A percentile compares a stretch with the other conserved stretches of the same genome.
Conservation (phyloP, 2,329 filamentous ascomycete genomes). For the Hymenoscyphus infarciens region DNA sequence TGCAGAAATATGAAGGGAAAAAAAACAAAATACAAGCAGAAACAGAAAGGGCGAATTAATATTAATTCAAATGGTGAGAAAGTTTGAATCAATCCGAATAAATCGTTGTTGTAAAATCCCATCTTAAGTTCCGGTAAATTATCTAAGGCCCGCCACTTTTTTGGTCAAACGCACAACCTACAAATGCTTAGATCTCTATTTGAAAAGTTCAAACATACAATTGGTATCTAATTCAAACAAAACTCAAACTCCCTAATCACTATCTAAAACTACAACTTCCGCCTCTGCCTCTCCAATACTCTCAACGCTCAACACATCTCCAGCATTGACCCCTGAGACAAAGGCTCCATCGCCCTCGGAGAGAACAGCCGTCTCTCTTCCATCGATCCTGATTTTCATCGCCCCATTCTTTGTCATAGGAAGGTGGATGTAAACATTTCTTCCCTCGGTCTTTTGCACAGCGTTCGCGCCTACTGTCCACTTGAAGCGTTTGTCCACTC, state of each 20-base stretch:
- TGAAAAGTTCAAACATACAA: not conserved
- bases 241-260: slow-evolving; percentile 23
- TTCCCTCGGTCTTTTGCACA: slow-evolving; percentile 48
- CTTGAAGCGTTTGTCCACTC: slow-evolving; percentile 60
- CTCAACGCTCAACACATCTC: slow-evolving; percentile 62
- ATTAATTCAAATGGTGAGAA: too few species aligned
- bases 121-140: too few species aligned
- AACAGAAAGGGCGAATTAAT: too few species aligned
- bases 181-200: too few species aligned
- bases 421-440: slow-evolving; percentile 77
- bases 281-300: slow-evolving; percentile 66
- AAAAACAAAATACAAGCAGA: too few species aligned
- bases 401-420: slow-evolving; percentile 75
- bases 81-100: too few species aligned
- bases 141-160: too few species aligned
- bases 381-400: slow-evolving; percentile 66
- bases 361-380: slow-evolving; percentile 62
- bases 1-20: too few species aligned
- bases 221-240: not conserved
- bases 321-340: slow-evolving; percentile 60
- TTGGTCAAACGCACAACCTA: too few species aligned
- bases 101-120: too few species aligned
- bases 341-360: slow-evolving; percentile 80
- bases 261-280: slow-evolving; percentile 42
- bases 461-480: slow-evolving; percentile 65